Base-by-base conservation (phyloP, 2,329 filamentous ascomycete genomes). In the Dryadomyces quercus-mongolicae region DNA sequence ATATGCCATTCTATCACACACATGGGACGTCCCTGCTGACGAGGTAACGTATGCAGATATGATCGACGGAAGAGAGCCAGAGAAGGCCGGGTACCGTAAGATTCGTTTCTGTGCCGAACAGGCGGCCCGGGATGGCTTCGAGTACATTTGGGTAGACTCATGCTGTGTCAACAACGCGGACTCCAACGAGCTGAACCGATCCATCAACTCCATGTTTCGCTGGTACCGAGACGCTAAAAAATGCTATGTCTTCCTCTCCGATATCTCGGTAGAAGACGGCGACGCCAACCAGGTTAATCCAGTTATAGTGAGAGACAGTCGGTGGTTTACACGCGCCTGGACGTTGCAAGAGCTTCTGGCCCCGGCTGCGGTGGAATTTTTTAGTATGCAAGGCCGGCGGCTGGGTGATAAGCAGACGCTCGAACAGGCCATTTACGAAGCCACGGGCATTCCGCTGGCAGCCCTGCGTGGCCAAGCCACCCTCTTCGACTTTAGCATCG, bases 341-440 rank as follows among this genome's bases (percentile, higher is more conserved):
- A 31, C 25, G 25, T 8, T 31, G 25, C 58, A 59, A 34, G 61
- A 60, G 52, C 59, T 62, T 3, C n/a, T 62, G 2, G 64, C 63
- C 5, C 65, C 64, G 5, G 15, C 21, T 34, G 51, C 36, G 4
- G 61, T 66, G 31, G 60, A 62, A 36, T 67, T 67, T 60, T 67
- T 62, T 49, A 54, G 58, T 6, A 36, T 51, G 5, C 59, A 63
- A 9, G 49, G 59, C 13, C 36, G 25, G 25, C 49, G 34, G 5
- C 57, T 67, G 13, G 64, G 65, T n/a, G 54, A 60, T 34, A 66
- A 64, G 56, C 48, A 15, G 12, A 58, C 57, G n/a, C 59, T 65
- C 25, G 56, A 56, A 50, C 38, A 58, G 25, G 38, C 51, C 8
- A 60, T 66, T 46, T 54, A 61, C 51, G 52, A 61, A 15, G 59